Conservation (phyloP, 2,329 filamentous ascomycete species). For the Teratosphaeria destructans region DNA sequence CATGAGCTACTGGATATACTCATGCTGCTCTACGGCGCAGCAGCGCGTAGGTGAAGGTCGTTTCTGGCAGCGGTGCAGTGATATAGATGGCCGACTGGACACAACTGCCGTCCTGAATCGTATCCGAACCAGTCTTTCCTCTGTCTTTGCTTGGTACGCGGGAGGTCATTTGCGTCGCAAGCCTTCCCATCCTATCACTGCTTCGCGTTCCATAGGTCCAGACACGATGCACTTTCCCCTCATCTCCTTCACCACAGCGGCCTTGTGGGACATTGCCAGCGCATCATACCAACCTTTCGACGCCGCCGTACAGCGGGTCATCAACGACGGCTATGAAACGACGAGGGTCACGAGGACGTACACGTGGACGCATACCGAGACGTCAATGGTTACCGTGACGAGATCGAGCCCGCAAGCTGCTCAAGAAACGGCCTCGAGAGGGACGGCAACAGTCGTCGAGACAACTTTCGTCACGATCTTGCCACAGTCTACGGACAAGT, state of each 20-base stretch:
- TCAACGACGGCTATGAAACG: neutral
- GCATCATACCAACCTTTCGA: neutral
- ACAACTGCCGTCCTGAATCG: neutral
- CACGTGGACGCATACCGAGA: neutral
- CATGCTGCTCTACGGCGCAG: constrained; percentile 3
- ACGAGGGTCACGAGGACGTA: neutral
- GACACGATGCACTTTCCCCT: neutral
- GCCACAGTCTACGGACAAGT: neutral
- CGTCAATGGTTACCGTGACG: neutral
- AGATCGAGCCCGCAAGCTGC: neutral
- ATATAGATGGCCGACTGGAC: neutral
- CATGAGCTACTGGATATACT: neutral
- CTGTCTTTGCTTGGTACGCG: neutral
- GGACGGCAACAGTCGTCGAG: neutral
- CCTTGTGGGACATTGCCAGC: neutral
- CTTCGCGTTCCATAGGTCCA: neutral
- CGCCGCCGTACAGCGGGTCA: constrained; percentile 3
- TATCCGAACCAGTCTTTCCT: neutral
- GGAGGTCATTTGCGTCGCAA: neutral
- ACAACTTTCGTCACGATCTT: neutral
- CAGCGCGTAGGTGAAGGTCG: constrained; percentile 2
- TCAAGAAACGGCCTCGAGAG: neutral
- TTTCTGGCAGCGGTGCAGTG: neutral
- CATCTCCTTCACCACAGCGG: neutral
- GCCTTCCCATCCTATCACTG: neutral